Evolutionary conservation across 163 green algal genomes (phyloP), one percentile per base, ranked within the genome.

Genomic region (Trebouxiophyceae sp.): DNA sequence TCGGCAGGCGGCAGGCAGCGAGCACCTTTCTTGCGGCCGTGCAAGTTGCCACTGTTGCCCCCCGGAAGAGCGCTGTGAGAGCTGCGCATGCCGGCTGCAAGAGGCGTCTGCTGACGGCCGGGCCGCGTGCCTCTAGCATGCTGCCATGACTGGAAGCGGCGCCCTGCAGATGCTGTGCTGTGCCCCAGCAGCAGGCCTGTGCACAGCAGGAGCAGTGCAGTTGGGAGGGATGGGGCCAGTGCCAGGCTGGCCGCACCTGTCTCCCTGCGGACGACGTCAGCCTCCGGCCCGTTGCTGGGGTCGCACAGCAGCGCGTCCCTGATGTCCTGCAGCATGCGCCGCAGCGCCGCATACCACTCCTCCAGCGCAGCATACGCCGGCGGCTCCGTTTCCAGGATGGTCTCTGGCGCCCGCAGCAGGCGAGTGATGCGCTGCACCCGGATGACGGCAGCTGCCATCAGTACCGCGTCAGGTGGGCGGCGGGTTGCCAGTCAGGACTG

Each of bases 301-400:
- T 86, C 70, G 83, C 59, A n/a, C 78, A 34, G 33, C 74, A 22
- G 64, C 71, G 88, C 84, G 57, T 84, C 79, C 75, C 88, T 75
- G 34, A 86, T 66, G 1, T 80, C 80, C 61, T 76, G 44, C 24
- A 44, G 19, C 28, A 63, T 28, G 26, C 67, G 33, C 33, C 54
- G 12, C 2, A 65, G 1, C 5, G 28, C 2, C 19, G 12, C 12
- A 12, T 16, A 50, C 39, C 39, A 50, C 39, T 50, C 39, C 39
- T 50, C 39, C 12, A n/a, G 12, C 19, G 12, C 39, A 12, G 12
- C 12, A 12, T 16, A 12, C 39, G 12, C 12, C 19, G 39, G 55
- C 55, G n/a, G 26, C 26, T 23, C 5, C 5, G 8, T 39, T 5
- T 61, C n/a, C 5, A 61, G 55, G 5, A 61, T 16, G 4, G 26